Evolutionary conservation across 2,329 filamentous ascomycete genomes (phyloP), one percentile per base, ranked within the genome.

Genomic region (Monilinia polystroma): DNA sequence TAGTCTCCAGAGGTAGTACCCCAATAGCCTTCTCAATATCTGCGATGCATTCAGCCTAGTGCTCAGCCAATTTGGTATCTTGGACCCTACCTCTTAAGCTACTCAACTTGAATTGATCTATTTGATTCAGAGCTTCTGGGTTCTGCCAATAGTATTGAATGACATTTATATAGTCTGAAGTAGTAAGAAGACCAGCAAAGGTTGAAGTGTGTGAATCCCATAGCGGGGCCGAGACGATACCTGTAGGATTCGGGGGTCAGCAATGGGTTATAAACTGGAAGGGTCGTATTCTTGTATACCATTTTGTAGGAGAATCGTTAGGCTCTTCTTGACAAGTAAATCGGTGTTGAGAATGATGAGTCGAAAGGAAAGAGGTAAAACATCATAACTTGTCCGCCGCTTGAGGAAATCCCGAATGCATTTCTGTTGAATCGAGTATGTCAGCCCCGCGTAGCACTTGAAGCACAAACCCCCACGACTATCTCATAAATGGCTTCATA

Each of bases 131-230:
- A 67, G 93, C 90, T 72, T 96, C 92, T 2, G 94, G 95, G 73
- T 95, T 96, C 79, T 98, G 93, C 83, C 93, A 97, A 82, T 99
- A 98, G 80, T 99, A 99, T 78, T 98, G 94, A 52, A 99, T 96
- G 67, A 99, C 90, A 76, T 99, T 99, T 80, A 99, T 96, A 78
- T 95, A 99, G 80, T 99, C 95, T 69, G 93, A 96, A 70, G 93
- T 95, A 38, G 95, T 99, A 71, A 99, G 84, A 59, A 99, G 86
- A 51, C 95, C 95, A 52, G 94, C 95, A 79, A 98, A 99, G 47
- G 90, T 92, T 35, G 93, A 96, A 4, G 89, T 91, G 71, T 91
- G 90, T 35, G 94, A 97, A 79, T 99, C 93, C 95, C 95, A 99
- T 71, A 99, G 82, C 62, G 95, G 95, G 63, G 95, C 95, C 41